Evolutionary conservation across 2,329 filamentous ascomycete genomes (phyloP).

Genomic region (Colletotrichum destructivum): DNA sequence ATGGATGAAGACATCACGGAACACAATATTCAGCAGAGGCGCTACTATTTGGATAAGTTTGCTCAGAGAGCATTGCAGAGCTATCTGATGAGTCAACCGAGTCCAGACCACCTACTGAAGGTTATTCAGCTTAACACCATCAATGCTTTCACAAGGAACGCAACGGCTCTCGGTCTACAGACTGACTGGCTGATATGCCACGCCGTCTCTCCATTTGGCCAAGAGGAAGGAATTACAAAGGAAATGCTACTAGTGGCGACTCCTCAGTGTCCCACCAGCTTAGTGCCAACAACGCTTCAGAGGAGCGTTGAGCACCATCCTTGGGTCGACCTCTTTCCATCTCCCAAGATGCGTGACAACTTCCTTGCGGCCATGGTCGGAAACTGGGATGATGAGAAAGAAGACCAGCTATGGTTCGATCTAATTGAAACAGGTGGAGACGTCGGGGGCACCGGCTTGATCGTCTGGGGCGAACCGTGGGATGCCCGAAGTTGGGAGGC

Average conservation of each 20-base stretch:
- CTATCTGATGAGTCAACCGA: background rate
- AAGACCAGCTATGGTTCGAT: slow-evolving; percentile 13
- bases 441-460: background rate
- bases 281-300: slow-evolving; percentile 50
- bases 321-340: slow-evolving; percentile 52
- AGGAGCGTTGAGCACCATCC: slow-evolving; percentile 48
- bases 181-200: background rate
- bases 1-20: too few species aligned
- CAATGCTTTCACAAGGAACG: slow-evolving; percentile 22
- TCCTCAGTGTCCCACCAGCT: slow-evolving; percentile 25
- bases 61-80: too few species aligned
- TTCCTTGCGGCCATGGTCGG: slow-evolving; percentile 35
- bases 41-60: too few species aligned
- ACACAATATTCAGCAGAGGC: too few species aligned
- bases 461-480: slow-evolving; percentile 65
- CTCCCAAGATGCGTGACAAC: slow-evolving; percentile 48
- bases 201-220: too few species aligned
- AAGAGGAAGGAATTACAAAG: background rate
- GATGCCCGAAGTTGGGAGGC: slow-evolving; percentile 63
- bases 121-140: slow-evolving; percentile 34
- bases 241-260: slow-evolving; percentile 1
- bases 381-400: background rate
- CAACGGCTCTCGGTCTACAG: slow-evolving; percentile 15
- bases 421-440: background rate
- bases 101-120: slow-evolving; percentile 14